A percentile compares a stretch with the other conserved stretches of the same genome.
These are phyloP conservation scores for Aspergillus puulaauensis DNA, from an alignment of 2,329 filamentous ascomycete genomes.

Conservation along the genomic window DNA sequence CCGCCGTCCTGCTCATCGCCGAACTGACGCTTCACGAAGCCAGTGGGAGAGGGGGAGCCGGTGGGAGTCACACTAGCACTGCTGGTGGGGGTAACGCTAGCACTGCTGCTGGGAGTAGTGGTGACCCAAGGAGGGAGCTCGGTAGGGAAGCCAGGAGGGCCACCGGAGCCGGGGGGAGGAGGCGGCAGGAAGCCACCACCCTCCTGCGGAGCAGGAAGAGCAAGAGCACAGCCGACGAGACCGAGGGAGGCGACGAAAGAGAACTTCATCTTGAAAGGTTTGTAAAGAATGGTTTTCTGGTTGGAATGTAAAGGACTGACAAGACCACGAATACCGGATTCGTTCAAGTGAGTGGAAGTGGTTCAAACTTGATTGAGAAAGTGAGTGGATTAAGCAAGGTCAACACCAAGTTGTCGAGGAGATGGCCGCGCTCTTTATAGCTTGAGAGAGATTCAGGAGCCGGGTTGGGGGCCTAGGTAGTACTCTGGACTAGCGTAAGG, in stretches of 20 bases:
- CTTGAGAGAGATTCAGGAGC: neutral
- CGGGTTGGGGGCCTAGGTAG: neutral
- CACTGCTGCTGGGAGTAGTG: neutral
- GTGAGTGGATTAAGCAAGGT: neutral
- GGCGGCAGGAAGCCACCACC: neutral
- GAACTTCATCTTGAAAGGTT: constrained; percentile 11
- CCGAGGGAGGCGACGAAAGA: constrained; percentile 7
- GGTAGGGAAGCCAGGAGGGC: neutral
- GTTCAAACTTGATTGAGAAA: constrained; percentile 1
- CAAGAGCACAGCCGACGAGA: constrained; percentile 14
- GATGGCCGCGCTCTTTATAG: constrained; percentile 8
- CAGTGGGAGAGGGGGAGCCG: neutral
- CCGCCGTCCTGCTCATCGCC: neutral
- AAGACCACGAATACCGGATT: constrained; percentile 9
- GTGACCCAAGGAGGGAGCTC: neutral
- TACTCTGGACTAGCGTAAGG: neutral
- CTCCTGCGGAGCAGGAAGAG: constrained; percentile 9
- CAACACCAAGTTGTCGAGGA: neutral
- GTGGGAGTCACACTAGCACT: neutral
- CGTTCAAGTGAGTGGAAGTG: constrained; percentile 4
- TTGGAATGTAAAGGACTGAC: neutral
- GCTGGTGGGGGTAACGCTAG: neutral
- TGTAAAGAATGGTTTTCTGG: neutral
- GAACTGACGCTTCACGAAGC: neutral
- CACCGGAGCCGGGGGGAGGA: neutral